Conservation (phyloP, 225 moss, liverwort and hornwort species). For the Climacium dendroides region DNA sequence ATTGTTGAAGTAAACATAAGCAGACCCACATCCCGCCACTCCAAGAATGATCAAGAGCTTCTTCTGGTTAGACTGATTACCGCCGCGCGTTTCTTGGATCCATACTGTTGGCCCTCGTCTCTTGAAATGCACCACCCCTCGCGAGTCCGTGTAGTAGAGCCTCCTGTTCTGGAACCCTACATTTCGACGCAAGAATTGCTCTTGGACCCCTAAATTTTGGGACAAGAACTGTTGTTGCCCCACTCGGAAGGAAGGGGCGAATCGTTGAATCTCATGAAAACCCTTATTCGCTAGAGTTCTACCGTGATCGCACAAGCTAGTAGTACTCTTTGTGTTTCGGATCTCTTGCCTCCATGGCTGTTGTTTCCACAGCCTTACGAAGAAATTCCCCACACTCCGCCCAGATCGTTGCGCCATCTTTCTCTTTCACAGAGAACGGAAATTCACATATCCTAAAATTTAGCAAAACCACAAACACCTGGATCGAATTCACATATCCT, state of each 20-base stretch:
- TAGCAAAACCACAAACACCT: background rate
- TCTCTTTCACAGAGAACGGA: background rate
- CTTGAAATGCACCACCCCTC: constrained; percentile 75
- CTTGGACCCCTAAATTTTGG: constrained; percentile 1
- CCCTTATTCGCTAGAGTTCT: background rate
- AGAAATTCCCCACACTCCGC: background rate
- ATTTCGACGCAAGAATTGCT: background rate
- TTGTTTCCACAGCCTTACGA: background rate
- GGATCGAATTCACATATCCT: background rate
- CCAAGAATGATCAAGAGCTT: constrained; percentile 22
- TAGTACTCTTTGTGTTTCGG: background rate
- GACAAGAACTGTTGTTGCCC: background rate
- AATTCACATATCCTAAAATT: background rate
- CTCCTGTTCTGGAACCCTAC: constrained; percentile 15
- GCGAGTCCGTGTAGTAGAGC: constrained; percentile 46
- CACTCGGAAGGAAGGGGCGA: background rate
- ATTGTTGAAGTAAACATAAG: constrained; percentile 53
- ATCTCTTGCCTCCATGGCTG: constrained; percentile 4
- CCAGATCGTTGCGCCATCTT: constrained; percentile 24
- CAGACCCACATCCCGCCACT: constrained; percentile 20
- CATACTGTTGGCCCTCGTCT: constrained; percentile 58
- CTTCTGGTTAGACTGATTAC: constrained; percentile 25
- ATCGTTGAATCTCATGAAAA: background rate
- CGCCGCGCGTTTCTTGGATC: constrained; percentile 17
- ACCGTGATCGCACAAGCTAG: background rate